Evolutionary conservation across 129 eudicot genomes (phyloP).

Genomic region (sunflower (Helianthus annuus)): DNA sequence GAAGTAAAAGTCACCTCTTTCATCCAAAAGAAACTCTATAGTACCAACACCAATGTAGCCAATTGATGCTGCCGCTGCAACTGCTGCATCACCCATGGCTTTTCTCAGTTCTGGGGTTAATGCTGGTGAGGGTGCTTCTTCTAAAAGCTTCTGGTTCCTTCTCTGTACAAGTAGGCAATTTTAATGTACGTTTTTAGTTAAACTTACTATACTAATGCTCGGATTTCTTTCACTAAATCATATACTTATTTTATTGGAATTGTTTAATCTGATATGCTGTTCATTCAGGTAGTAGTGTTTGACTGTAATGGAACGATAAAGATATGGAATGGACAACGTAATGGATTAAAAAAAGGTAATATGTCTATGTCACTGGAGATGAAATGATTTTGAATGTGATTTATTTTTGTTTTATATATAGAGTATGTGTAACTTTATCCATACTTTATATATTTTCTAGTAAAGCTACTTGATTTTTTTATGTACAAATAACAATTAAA

Average conservation of each 20-base stretch:
- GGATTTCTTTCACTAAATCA: neutral
- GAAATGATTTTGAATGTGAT: neutral
- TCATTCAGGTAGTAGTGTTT: neutral
- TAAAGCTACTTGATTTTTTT: neutral
- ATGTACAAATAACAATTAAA: neutral
- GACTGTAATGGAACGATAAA: neutral
- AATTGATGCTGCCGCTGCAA: constrained; percentile 97
- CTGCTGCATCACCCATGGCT: constrained; percentile 99
- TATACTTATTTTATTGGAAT: neutral
- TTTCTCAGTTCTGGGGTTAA: constrained; percentile 88
- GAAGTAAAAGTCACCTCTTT: constrained; percentile 94
- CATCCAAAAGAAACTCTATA: constrained; percentile 94
- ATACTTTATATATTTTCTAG: neutral
- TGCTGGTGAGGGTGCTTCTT: constrained; percentile 99
- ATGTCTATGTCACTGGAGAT: neutral
- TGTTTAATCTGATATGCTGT: neutral
- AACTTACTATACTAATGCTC: neutral
- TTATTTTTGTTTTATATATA: neutral
- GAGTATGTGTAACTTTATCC: neutral
- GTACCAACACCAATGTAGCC: constrained; percentile 99
- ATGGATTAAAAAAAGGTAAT: neutral
- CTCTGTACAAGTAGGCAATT: constrained; percentile 58
- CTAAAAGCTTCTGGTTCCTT: constrained; percentile 95
- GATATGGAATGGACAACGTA: neutral
- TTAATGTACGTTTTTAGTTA: neutral